These are phyloP conservation scores for Zymoseptoria ardabiliae DNA, from an alignment of 2,329 filamentous ascomycete species.

Conservation along the genomic window DNA sequence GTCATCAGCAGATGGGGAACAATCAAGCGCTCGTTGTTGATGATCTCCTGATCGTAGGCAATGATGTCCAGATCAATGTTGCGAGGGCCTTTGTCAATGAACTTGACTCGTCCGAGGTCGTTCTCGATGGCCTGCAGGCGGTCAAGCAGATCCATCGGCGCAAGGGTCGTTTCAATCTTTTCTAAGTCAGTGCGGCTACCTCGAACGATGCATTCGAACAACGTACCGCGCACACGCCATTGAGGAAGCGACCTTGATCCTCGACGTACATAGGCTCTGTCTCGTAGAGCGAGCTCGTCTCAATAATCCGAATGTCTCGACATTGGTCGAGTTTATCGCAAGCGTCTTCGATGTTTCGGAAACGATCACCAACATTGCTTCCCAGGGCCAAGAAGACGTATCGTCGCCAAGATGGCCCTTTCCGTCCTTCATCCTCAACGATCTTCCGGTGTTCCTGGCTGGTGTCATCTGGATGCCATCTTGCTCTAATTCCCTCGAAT, in stretches of 20 bases:
- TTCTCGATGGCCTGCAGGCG: slow-evolving; percentile 78
- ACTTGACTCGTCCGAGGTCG: slow-evolving; percentile 68
- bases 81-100: slow-evolving; percentile 86
- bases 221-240: slow-evolving; percentile 83
- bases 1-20: slow-evolving; percentile 79
- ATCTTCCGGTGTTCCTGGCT: not conserved
- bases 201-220: not conserved
- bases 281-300: slow-evolving; percentile 87
- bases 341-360: slow-evolving; percentile 77
- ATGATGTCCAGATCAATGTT: slow-evolving; percentile 94
- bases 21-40: slow-evolving; percentile 66
- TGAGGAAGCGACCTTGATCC: slow-evolving; percentile 81
- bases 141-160: slow-evolving; percentile 69
- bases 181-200: not conserved
- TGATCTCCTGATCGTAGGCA: slow-evolving; percentile 61
- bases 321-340: slow-evolving; percentile 65
- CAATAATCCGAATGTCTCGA: slow-evolving; percentile 62
- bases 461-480: not conserved
- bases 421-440: slow-evolving; percentile 27
- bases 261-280: slow-evolving; percentile 95
- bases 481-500: not conserved
- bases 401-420: not conserved
- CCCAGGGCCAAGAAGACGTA: slow-evolving; percentile 75
- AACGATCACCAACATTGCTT: slow-evolving; percentile 83
- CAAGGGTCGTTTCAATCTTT: slow-evolving; percentile 72